Evolutionary conservation across 345 rosid genomes (phyloP).

Genomic region (Dovyalis caffra): DNA sequence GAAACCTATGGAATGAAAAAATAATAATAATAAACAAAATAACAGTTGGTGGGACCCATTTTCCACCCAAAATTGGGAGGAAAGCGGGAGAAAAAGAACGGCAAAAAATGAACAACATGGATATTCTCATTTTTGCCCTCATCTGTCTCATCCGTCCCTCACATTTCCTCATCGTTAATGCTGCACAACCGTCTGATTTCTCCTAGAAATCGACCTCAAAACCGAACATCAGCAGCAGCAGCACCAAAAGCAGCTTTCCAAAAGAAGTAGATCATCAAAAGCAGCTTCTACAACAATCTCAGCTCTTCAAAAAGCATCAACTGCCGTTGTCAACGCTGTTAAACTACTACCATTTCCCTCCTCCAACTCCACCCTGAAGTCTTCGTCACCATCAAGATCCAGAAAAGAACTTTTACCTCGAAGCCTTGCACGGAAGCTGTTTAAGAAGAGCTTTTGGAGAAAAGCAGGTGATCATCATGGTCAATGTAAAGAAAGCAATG

Average conservation of each 20-base stretch:
- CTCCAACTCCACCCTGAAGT: conserved; percentile 35
- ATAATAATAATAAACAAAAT: too few relatives aligned
- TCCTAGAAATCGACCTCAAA: conserved; percentile 62
- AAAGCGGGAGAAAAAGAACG: too few relatives aligned
- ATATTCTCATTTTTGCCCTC: too few relatives aligned
- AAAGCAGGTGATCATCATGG: conserved; percentile 11
- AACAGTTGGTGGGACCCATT: too few relatives aligned
- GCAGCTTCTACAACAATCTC: conserved; percentile 46
- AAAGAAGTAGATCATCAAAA: conserved; percentile 27
- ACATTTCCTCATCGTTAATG: conserved; percentile 73
- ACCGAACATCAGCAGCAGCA: neutral
- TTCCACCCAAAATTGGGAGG: too few relatives aligned
- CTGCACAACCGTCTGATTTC: conserved; percentile 65
- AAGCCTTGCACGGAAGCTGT: conserved; percentile 51
- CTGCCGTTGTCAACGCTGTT: conserved; percentile 57
- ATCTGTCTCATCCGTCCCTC: too few relatives aligned
- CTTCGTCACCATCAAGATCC: conserved; percentile 22
- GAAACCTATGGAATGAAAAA: too few relatives aligned
- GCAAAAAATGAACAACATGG: too few relatives aligned
- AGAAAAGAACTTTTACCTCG: conserved; percentile 21
- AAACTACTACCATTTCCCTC: conserved; percentile 54
- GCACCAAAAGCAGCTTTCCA: conserved; percentile 19
- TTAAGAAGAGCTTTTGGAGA: conserved; percentile 54
- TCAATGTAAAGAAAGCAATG: conserved; percentile 4
- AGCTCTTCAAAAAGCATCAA: conserved; percentile 60